These are phyloP conservation scores for Leishmania gerbilli DNA, from an alignment of 208 protist genomes.

Conservation along the genomic window DNA sequence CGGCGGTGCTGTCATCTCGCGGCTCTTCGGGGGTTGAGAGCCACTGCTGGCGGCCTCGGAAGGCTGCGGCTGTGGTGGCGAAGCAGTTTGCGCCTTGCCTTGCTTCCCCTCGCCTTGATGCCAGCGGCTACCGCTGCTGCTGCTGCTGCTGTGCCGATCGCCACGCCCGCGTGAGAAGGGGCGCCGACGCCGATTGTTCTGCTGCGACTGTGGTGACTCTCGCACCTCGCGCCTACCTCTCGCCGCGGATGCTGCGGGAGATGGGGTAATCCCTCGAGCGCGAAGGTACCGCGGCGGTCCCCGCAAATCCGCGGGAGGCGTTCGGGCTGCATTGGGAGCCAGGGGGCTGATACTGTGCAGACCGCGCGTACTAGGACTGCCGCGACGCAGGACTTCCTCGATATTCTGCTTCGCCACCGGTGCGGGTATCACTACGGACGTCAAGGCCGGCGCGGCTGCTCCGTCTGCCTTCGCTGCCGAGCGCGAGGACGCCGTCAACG, in stretches of 20 bases:
- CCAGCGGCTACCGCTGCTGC: not conserved
- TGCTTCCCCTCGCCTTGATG: not conserved
- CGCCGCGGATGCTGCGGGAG: not conserved
- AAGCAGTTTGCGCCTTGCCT: not conserved
- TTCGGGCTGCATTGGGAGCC: conserved; percentile 31
- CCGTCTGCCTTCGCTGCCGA: not conserved
- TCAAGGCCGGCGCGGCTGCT: not conserved
- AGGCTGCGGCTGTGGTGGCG: not conserved
- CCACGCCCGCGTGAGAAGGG: not conserved
- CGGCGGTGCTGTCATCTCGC: not conserved
- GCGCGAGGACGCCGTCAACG: not conserved
- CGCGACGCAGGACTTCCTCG: conserved; percentile 12
- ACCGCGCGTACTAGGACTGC: conserved; percentile 34
- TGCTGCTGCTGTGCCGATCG: not conserved
- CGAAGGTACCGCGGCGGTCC: conserved; percentile 39
- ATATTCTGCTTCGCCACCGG: not conserved
- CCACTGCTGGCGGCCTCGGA: not conserved
- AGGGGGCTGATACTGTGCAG: conserved; percentile 38
- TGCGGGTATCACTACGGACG: too few species aligned
- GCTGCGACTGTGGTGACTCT: not conserved
- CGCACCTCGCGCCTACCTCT: not conserved
- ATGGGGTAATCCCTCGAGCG: conserved; percentile 24
- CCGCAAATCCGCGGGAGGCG: conserved; percentile 33
- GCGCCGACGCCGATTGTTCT: not conserved
- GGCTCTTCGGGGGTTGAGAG: not conserved